These are phyloP conservation scores for Lactarius trivialis DNA, from an alignment of 768 basidiomycete genomes.

Conservation along the genomic window DNA sequence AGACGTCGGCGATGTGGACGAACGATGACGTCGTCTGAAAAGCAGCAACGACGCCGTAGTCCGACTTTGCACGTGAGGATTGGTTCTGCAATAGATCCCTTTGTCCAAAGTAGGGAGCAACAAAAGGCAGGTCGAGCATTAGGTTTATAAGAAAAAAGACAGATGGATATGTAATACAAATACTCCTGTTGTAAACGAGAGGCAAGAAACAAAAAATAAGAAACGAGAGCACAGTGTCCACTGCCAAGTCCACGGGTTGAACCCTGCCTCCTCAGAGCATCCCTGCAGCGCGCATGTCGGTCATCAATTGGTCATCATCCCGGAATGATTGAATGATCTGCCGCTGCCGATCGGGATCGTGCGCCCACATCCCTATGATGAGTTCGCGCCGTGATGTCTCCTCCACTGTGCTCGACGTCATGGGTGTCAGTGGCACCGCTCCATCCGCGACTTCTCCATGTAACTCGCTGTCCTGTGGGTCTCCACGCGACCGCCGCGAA, in stretches of 20 bases:
- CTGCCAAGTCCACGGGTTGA: neutral
- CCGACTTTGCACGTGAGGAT: neutral
- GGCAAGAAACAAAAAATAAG: neutral
- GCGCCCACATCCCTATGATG: slow-evolving; percentile 36
- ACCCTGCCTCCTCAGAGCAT: slow-evolving; percentile 53
- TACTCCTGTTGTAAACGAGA: neutral
- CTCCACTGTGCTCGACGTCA: slow-evolving; percentile 11
- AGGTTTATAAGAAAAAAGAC: neutral
- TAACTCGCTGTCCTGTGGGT: slow-evolving; percentile 4
- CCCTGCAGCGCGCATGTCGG: slow-evolving; percentile 57
- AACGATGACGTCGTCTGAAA: slow-evolving; percentile 35
- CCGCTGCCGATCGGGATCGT: slow-evolving; percentile 39
- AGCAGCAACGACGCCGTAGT: too few relatives aligned
- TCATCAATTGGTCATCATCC: slow-evolving; percentile 51
- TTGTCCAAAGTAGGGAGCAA: neutral
- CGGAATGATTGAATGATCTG: slow-evolving; percentile 41
- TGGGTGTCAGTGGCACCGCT: slow-evolving; percentile 9
- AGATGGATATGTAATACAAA: slow-evolving; percentile 8
- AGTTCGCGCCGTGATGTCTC: slow-evolving; percentile 31
- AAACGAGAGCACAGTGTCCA: neutral
- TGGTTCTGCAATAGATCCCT: neutral
- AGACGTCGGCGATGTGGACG: slow-evolving; percentile 51
- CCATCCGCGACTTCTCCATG: slow-evolving; percentile 5
- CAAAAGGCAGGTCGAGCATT: neutral
- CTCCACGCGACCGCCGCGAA: slow-evolving; percentile 11